These are phyloP conservation scores for Aureobasidium sp. DNA, from an alignment of 2,329 filamentous ascomycete genomes.

Conservation along the genomic window DNA sequence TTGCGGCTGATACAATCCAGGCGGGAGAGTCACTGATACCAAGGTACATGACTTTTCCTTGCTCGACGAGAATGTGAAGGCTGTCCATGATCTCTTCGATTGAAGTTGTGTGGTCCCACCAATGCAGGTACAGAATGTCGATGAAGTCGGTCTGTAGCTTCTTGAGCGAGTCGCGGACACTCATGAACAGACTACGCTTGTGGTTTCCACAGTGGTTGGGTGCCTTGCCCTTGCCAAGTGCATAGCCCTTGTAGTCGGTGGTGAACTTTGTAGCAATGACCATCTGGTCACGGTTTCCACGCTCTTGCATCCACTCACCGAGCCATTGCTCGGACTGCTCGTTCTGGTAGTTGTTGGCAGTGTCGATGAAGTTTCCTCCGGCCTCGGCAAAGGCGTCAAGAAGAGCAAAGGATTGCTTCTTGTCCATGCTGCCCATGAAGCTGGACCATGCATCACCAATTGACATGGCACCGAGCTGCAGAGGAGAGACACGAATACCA, in stretches of 20 bases:
- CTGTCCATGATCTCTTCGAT: constrained; percentile 34
- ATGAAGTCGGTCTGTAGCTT: constrained; percentile 24
- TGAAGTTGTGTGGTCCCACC: constrained; percentile 44
- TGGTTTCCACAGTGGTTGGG: constrained; percentile 51
- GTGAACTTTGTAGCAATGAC: constrained; percentile 52
- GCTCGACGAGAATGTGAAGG: constrained; percentile 30
- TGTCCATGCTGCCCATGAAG: constrained; percentile 24
- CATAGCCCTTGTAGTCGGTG: constrained; percentile 22
- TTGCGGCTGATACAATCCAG: constrained; percentile 30
- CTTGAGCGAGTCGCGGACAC: constrained; percentile 34
- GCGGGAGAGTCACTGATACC: constrained; percentile 34
- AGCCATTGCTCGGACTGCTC: constrained; percentile 31
- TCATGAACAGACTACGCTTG: constrained; percentile 51
- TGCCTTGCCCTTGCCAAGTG: constrained; percentile 26
- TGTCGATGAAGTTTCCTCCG: constrained; percentile 32
- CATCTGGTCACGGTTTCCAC: constrained; percentile 42
- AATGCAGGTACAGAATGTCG: constrained; percentile 23
- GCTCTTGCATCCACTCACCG: constrained; percentile 41
- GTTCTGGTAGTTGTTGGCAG: constrained; percentile 31
- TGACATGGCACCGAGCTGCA: constrained; percentile 51
- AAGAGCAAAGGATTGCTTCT: constrained; percentile 29
- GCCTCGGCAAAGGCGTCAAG: constrained; percentile 30
- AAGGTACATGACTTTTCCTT: constrained; percentile 35
- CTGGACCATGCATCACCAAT: constrained; percentile 45
- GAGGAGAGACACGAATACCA: constrained; percentile 46